Percentiles rank a stretch among this genome's conserved stretches.
phyloP scores from a whole-genome alignment of 306 rosid genomes.

The Canavalia ensiformis region DNA sequence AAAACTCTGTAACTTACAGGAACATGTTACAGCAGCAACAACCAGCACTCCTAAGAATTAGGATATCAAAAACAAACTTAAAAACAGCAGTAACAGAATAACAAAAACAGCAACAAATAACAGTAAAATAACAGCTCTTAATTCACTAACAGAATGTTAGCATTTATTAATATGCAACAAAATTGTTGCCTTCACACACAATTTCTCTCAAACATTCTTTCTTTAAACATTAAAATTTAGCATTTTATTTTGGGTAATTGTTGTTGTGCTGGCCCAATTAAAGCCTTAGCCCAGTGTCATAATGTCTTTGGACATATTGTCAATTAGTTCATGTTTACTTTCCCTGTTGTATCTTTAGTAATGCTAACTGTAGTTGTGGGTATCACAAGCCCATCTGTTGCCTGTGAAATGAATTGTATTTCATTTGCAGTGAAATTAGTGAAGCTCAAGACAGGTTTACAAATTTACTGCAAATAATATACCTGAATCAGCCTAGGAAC shows the following conservation, averaged over 20 bases:
- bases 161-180: no score
- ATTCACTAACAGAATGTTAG: no score
- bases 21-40: no score
- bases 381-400: background rate
- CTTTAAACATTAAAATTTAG: background rate
- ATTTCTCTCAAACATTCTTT: background rate
- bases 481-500: constrained; percentile 1
- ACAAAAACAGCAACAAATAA: no score
- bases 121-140: no score
- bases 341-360: background rate
- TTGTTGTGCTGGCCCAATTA: background rate
- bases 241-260: background rate
- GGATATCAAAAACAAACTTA: no score
- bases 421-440: constrained; percentile 6
- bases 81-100: no score
- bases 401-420: background rate
- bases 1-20: no score
- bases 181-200: background rate
- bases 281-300: background rate
- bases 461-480: background rate
- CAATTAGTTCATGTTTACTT: background rate
- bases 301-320: background rate
- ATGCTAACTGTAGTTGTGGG: background rate
- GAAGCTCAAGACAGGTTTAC: constrained; percentile 17
- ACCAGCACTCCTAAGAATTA: no score